Conservation (phyloP, 2,329 filamentous ascomycete genomes). For the Sordariomycetes sp. region DNA sequence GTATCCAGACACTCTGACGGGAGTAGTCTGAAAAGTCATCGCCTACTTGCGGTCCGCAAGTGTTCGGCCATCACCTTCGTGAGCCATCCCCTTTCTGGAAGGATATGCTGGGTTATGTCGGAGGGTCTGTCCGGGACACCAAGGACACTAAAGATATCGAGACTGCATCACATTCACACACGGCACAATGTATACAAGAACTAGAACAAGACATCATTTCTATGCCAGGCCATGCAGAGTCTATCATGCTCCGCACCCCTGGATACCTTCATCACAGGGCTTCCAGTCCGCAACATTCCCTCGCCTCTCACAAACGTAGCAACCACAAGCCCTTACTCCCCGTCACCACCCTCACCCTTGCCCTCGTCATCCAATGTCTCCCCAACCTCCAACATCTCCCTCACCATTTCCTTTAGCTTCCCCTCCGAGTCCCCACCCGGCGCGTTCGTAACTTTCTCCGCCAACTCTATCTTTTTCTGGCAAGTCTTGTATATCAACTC, state of each 20-base stretch:
- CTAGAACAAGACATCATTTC: too few species aligned
- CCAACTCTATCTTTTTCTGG: slow-evolving; percentile 83
- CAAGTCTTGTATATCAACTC: slow-evolving; percentile 87
- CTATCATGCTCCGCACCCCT: background rate
- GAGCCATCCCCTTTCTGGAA: too few species aligned
- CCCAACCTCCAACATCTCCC: slow-evolving; percentile 2
- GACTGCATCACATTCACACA: too few species aligned
- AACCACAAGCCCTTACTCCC: too few species aligned
- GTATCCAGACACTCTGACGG: too few species aligned
- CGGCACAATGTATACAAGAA: too few species aligned
- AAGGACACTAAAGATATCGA: too few species aligned
- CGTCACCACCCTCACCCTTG: background rate
- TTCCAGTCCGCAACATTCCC: background rate
- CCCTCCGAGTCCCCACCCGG: slow-evolving; percentile 18
- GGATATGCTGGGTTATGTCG: too few species aligned
- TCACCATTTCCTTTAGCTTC: slow-evolving; percentile 1
- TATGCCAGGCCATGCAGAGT: background rate
- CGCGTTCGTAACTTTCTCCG: slow-evolving; percentile 41
- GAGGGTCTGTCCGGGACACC: too few species aligned
- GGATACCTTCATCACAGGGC: background rate
- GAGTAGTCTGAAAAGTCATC: too few species aligned
- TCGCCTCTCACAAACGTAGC: background rate
- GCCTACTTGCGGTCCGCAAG: too few species aligned
- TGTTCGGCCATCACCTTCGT: too few species aligned
- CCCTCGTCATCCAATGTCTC: background rate